Percentiles rank a stretch among this genome's conserved stretches.
phyloP scores from a whole-genome alignment of 805 yeast genomes.

The Kodamaea restingae region DNA sequence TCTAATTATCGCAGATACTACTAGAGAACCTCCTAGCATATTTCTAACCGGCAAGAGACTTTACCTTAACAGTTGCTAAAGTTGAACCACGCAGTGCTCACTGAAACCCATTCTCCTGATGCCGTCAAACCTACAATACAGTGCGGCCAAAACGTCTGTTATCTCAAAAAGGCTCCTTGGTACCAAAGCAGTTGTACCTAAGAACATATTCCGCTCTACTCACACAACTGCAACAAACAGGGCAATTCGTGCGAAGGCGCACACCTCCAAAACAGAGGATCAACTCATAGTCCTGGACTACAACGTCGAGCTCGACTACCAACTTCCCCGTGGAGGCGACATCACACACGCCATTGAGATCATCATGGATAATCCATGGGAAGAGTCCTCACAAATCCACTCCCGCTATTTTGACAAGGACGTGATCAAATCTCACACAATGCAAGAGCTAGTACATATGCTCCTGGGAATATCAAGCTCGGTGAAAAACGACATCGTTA shows the following conservation, averaged over 20 bases:
- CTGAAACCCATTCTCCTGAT: conserved; percentile 3
- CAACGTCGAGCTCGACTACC: conserved; percentile 39
- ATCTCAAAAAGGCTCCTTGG: conserved; percentile 20
- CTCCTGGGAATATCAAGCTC: conserved; percentile 30
- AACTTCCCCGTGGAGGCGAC: conserved; percentile 27
- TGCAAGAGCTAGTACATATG: conserved; percentile 31
- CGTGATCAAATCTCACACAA: conserved; percentile 9
- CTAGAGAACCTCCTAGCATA: too few species aligned
- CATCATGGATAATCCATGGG: conserved; percentile 35
- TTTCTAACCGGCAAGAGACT: too few species aligned
- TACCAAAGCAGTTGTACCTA: conserved; percentile 7
- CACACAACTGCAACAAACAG: conserved; percentile 7
- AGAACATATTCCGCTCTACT: conserved; percentile 1
- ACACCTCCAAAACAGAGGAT: not conserved
- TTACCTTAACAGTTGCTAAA: too few species aligned
- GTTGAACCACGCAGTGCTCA: too few species aligned
- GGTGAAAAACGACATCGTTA: conserved; percentile 34
- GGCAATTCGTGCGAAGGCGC: conserved; percentile 4
- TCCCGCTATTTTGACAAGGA: conserved; percentile 17
- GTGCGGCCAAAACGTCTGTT: conserved; percentile 39
- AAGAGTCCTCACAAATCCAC: conserved; percentile 30
- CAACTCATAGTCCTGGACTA: conserved; percentile 23
- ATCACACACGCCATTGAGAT: conserved; percentile 30
- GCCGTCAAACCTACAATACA: conserved; percentile 24
- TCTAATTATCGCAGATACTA: too few species aligned